These are phyloP conservation scores for Cercospora sp. DNA, from an alignment of 2,329 filamentous ascomycete species.

Conservation along the genomic window DNA sequence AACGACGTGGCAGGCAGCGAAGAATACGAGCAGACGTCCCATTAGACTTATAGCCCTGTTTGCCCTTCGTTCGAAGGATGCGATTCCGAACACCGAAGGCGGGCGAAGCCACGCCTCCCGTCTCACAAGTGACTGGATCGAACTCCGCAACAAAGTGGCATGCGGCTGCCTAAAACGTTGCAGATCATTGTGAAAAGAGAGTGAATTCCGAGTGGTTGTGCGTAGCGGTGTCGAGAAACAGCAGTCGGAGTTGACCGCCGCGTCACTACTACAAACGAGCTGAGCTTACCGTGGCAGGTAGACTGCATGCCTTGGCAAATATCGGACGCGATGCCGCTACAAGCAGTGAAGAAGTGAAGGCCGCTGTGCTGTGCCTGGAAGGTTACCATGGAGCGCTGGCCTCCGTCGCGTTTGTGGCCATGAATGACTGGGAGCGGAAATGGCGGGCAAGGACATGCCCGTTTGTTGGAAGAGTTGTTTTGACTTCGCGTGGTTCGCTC, in stretches of 20 bases:
- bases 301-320: neutral
- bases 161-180: neutral
- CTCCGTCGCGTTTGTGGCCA: neutral
- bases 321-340: neutral
- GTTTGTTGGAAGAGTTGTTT: neutral
- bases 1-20: neutral
- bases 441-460: neutral
- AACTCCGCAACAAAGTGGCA: neutral
- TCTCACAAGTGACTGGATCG: neutral
- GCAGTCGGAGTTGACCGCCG: neutral
- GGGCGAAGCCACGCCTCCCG: neutral
- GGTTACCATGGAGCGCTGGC: neutral
- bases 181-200: neutral
- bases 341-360: neutral
- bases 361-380: neutral
- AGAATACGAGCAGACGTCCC: neutral
- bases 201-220: neutral
- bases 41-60: neutral
- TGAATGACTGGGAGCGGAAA: neutral
- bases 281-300: neutral
- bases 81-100: slow-evolving; percentile 1
- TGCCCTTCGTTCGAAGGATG: neutral
- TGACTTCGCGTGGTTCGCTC: neutral
- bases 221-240: neutral
- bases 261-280: neutral